Base-by-base conservation (phyloP, 1,284 basidiomycete genomes). In the Apiotrichum sp. region DNA sequence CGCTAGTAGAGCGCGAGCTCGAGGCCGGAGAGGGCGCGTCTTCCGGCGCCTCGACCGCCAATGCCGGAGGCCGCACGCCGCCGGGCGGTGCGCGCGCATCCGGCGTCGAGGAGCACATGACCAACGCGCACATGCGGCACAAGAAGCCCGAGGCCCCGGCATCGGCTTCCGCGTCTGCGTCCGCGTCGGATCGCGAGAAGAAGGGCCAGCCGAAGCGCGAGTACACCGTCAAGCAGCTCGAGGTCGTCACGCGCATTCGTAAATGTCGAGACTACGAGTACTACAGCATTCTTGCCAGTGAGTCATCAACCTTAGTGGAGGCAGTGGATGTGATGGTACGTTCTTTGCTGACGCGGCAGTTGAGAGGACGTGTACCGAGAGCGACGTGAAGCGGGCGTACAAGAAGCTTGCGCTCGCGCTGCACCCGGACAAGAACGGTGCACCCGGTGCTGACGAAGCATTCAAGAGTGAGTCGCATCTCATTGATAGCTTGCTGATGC, bases 351-450 rank as follows among this genome's bases (percentile, higher is more conserved):
- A 56, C 50, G 22, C 34, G 16, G 3, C 51, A 74, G 76, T 98
- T 56, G 86, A 93, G 74, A 86, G 83, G 76, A 85, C 85, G 4
- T 95, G 92, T 69, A 84, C 90, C 31, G 95, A 98, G 65, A 82
- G 77, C 7, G 93, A 97, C 52, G 83, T 98, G 56, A 98, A 98
- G 81, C 93, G 90, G 77, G 93, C 95, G 16, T 98, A 98, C 81
- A 84, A 93, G 59, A 99, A 98, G 90, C 82, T 98, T 55, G 95
- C 95, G 40, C 79, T 98, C 57, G 88, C 88, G 49, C 76, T 98
- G 62, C 95, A 98, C 79, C 95, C 95, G 0, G 95, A 98, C 76
- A 98, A 98, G 80, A 97, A 97, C 70, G 88, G 90, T 14, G 96
- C 96, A 16, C 95, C 96, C 11, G 92, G 93, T 16, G 95, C 96